These are phyloP conservation scores for Vigna angularis DNA, from an alignment of 306 rosid genomes.

Conservation along the genomic window DNA sequence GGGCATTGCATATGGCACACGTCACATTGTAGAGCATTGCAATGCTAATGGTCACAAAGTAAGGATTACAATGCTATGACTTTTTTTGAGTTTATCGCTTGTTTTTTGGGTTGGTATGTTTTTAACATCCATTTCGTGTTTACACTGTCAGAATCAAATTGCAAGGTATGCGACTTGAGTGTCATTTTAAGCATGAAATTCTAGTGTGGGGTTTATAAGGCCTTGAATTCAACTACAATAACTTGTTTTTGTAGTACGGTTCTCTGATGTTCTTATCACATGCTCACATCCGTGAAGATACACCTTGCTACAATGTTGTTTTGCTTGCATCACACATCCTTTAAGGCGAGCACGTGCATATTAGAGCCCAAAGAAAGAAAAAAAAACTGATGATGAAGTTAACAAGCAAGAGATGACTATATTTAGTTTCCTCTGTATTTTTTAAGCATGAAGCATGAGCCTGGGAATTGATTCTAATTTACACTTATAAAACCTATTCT, in stretches of 20 bases:
- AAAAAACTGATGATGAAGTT: not conserved
- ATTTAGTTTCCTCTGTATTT: not conserved
- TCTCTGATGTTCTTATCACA: not conserved
- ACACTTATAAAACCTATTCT: not conserved
- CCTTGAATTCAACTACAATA: not conserved
- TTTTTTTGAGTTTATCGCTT: conserved; percentile 40
- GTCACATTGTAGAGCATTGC: conserved; percentile 96
- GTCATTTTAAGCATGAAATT: not conserved
- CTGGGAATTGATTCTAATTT: not conserved
- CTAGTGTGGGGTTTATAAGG: not conserved
- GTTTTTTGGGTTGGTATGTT: conserved; percentile 31
- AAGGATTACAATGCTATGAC: conserved; percentile 51
- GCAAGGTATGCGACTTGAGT: not conserved
- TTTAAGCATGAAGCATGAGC: not conserved
- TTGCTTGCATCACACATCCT: conserved; percentile 8
- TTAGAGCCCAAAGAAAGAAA: not conserved
- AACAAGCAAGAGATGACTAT: conserved; percentile 14
- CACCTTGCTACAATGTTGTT: conserved; percentile 23
- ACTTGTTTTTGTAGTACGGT: not conserved
- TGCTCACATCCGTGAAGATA: conserved; percentile 8
- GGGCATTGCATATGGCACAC: conserved; percentile 95
- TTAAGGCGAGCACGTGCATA: conserved; percentile 15
- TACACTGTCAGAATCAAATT: not conserved
- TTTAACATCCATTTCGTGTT: conserved; percentile 21
- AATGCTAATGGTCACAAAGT: conserved; percentile 93